A percentile compares a stretch with the other conserved stretches of the same genome.
Conservation (phyloP, 2,329 filamentous ascomycete species). For the Fusarium ambrosium region DNA sequence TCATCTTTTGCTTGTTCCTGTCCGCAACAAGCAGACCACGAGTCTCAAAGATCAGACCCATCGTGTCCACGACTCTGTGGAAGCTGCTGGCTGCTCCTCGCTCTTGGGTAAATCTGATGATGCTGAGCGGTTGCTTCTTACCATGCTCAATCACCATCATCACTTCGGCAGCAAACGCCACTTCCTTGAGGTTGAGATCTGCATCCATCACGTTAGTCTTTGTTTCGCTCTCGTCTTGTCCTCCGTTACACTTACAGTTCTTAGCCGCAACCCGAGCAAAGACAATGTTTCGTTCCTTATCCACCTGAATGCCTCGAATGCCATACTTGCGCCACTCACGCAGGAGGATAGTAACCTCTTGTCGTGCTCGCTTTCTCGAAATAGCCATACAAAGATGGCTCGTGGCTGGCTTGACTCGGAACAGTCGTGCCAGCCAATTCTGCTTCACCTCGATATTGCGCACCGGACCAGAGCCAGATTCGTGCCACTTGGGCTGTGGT, state of each 20-base stretch:
- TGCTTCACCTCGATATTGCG: constrained; percentile 76
- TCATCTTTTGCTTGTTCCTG: constrained; percentile 76
- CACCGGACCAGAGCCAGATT: constrained; percentile 54
- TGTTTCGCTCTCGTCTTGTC: background rate
- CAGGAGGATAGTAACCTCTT: constrained; percentile 81
- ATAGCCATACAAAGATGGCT: constrained; percentile 82
- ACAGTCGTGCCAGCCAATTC: constrained; percentile 90
- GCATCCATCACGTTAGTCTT: constrained; percentile 39
- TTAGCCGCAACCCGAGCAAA: constrained; percentile 80
- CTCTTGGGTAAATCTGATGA: constrained; percentile 90
- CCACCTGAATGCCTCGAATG: constrained; percentile 82
- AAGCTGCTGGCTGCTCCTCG: constrained; percentile 93
- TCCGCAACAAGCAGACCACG: constrained; percentile 78
- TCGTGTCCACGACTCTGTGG: constrained; percentile 82
- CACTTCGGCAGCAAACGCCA: constrained; percentile 88
- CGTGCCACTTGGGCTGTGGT: constrained; percentile 48
- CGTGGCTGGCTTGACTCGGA: constrained; percentile 87
- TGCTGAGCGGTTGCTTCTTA: constrained; percentile 79
- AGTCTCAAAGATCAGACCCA: constrained; percentile 76
- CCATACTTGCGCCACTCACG: constrained; percentile 86
- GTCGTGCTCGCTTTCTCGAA: constrained; percentile 76
- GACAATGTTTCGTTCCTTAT: constrained; percentile 83
- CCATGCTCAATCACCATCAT: constrained; percentile 92
- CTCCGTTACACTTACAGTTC: constrained; percentile 75
- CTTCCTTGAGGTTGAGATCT: constrained; percentile 87